phyloP scores from a whole-genome alignment of 352 stramenopile genomes.

The Globisporangium alternatum region DNA sequence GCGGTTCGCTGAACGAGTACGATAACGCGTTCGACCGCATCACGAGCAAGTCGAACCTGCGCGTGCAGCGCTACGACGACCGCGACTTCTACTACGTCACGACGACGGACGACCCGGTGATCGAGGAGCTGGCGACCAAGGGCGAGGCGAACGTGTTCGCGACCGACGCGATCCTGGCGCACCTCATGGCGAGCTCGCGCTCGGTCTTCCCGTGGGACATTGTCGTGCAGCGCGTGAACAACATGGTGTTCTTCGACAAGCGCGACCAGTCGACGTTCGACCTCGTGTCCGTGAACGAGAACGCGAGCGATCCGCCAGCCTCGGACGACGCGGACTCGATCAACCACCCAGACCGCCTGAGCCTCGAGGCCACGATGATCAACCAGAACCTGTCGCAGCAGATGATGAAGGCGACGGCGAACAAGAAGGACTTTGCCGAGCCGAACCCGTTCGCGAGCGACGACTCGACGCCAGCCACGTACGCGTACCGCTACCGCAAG shows the following conservation, averaged over 20 bases:
- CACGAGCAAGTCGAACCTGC: constrained; percentile 80
- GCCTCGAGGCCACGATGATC: constrained; percentile 97
- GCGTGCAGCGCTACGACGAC: constrained; percentile 80
- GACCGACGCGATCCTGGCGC: constrained; percentile 95
- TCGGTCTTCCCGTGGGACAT: constrained; percentile 98
- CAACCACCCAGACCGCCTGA: constrained; percentile 95
- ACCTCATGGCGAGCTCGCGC: constrained; percentile 95
- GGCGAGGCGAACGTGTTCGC: constrained; percentile 93
- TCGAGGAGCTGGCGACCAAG: constrained; percentile 92
- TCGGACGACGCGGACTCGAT: constrained; percentile 89
- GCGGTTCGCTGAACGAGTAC: constrained; percentile 93
- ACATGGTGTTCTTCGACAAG: constrained; percentile 98
- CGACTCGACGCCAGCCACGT: constrained; percentile 89
- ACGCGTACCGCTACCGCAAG: constrained; percentile 97
- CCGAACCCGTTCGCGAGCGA: constrained; percentile 96
- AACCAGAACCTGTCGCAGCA: constrained; percentile 99
- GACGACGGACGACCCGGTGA: constrained; percentile 95
- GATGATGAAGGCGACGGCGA: constrained; percentile 77
- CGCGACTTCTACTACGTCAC: constrained; percentile 97
- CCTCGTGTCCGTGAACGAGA: constrained; percentile 95
- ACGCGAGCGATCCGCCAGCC: constrained; percentile 88
- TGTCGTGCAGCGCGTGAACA: constrained; percentile 90
- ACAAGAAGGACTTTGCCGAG: constrained; percentile 61
- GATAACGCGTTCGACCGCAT: constrained; percentile 94
- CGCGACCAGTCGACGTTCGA: constrained; percentile 93